Percentiles rank a stretch among this genome's conserved stretches.
These are phyloP conservation scores for Yamadazyma dendronema DNA, from an alignment of 1,139 yeast species.

Conservation along the genomic window DNA sequence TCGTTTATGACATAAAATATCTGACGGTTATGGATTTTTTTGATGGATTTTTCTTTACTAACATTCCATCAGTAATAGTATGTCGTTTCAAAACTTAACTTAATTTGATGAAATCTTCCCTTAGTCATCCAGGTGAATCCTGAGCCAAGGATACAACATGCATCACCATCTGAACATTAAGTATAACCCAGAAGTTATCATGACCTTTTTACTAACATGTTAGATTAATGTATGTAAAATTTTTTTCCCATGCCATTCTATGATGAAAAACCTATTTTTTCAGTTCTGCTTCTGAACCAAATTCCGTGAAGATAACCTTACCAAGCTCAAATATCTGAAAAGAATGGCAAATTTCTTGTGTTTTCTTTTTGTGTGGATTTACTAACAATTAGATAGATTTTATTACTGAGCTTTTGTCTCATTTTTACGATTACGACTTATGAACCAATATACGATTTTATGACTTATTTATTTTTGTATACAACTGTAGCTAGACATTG, in stretches of 20 bases:
- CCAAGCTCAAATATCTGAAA: slow-evolving; percentile 29
- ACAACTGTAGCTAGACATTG: slow-evolving; percentile 19
- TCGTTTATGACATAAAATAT: slow-evolving; percentile 59
- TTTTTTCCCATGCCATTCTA: slow-evolving; percentile 12
- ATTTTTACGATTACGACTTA: neutral
- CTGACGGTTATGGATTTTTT: slow-evolving; percentile 2
- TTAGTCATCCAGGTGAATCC: slow-evolving; percentile 61
- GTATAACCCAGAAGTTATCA: slow-evolving; percentile 2
- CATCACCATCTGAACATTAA: slow-evolving; percentile 80
- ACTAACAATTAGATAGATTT: too few species aligned
- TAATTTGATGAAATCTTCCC: slow-evolving; percentile 43
- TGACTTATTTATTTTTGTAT: too few species aligned
- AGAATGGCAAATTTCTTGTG: too few species aligned
- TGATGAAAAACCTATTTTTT: slow-evolving; percentile 62
- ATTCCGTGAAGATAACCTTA: slow-evolving; percentile 62
- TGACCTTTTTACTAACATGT: slow-evolving; percentile 10
- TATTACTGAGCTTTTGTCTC: too few species aligned
- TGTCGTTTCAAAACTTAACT: slow-evolving; percentile 9
- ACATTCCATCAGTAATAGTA: slow-evolving; percentile 10
- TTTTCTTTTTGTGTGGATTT: slow-evolving; percentile 1
- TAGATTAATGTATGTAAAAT: slow-evolving; percentile 10
- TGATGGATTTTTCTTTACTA: slow-evolving; percentile 11
- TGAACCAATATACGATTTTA: slow-evolving; percentile 3
- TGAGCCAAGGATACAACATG: slow-evolving; percentile 71
- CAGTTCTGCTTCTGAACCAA: slow-evolving; percentile 94